A percentile compares a stretch with the other conserved stretches of the same genome.
phyloP scores from a whole-genome alignment of 805 yeast genomes.

The Brettanomyces naardenensis region DNA sequence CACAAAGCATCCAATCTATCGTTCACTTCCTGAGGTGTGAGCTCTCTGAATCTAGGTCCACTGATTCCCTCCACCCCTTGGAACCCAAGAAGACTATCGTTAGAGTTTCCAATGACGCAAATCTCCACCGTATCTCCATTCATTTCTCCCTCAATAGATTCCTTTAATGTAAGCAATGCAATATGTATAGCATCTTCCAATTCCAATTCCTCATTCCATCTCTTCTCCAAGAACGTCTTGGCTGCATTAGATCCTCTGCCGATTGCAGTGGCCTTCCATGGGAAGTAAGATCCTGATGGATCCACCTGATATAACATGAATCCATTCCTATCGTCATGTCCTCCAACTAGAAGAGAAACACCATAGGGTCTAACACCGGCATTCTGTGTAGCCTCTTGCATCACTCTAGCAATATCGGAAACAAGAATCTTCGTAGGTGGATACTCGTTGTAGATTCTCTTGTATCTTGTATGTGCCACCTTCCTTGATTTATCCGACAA shows the following conservation, averaged over 20 bases:
- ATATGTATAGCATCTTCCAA: conserved; percentile 97
- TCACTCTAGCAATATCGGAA: conserved; percentile 88
- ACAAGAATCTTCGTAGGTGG: conserved; percentile 95
- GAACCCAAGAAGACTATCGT: conserved; percentile 75
- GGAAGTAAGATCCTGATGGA: conserved; percentile 96
- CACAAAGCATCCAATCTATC: conserved; percentile 91
- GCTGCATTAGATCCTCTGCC: conserved; percentile 97
- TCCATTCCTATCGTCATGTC: conserved; percentile 65
- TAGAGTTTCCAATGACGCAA: conserved; percentile 76
- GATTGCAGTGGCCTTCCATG: conserved; percentile 99
- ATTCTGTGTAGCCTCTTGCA: conserved; percentile 98
- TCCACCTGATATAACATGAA: conserved; percentile 92
- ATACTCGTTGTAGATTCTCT: conserved; percentile 89
- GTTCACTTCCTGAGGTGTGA: conserved; percentile 85
- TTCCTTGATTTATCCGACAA: conserved; percentile 90
- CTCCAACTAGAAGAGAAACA: conserved; percentile 89
- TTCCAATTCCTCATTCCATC: conserved; percentile 97
- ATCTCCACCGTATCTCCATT: conserved; percentile 95
- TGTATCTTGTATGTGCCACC: conserved; percentile 86
- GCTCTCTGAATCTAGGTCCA: conserved; percentile 87
- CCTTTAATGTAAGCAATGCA: conserved; percentile 88
- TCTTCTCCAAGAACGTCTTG: conserved; percentile 91
- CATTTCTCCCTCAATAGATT: conserved; percentile 96
- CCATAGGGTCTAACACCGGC: conserved; percentile 99
- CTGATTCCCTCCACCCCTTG: conserved; percentile 66